Conservation (phyloP, 192 early-diverging fungal species). For the Backusella circina region DNA sequence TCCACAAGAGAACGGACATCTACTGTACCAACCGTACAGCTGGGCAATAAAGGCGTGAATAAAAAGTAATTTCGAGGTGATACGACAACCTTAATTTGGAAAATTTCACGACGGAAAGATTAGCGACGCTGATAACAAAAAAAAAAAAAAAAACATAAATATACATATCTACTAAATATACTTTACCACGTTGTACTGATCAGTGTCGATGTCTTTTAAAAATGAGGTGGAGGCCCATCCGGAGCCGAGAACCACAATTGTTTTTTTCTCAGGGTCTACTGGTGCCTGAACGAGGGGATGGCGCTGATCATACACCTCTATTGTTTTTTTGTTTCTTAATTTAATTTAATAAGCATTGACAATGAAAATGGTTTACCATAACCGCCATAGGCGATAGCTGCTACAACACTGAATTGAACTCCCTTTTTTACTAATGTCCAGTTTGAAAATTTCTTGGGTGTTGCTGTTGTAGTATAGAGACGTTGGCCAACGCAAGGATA, state of each 20-base stretch:
- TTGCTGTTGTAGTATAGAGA: background rate
- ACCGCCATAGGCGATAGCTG: constrained; percentile 13
- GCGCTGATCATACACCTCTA: constrained; percentile 26
- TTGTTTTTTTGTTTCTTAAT: background rate
- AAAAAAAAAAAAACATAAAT: background rate
- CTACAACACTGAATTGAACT: constrained; percentile 6
- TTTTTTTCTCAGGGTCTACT: constrained; percentile 43
- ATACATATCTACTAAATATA: no score
- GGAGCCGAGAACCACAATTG: constrained; percentile 36
- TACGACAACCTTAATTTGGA: constrained; percentile 47
- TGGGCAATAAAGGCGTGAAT: constrained; percentile 68
- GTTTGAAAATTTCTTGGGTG: constrained; percentile 6
- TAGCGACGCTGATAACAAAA: background rate
- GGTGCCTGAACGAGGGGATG: constrained; percentile 35
- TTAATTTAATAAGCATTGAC: background rate
- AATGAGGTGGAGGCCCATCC: constrained; percentile 43
- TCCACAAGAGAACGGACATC: constrained; percentile 85
- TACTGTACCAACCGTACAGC: constrained; percentile 84
- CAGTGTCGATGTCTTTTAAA: constrained; percentile 34
- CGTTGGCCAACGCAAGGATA: background rate
- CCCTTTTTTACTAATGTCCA: constrained; percentile 9
- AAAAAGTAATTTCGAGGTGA: constrained; percentile 90
- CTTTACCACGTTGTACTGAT: constrained; percentile 39
- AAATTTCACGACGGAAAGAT: background rate
- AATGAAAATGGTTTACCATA: constrained; percentile 13